Conservation (phyloP, 2,329 filamentous ascomycete genomes). For the Diaporthe humulicola region DNA sequence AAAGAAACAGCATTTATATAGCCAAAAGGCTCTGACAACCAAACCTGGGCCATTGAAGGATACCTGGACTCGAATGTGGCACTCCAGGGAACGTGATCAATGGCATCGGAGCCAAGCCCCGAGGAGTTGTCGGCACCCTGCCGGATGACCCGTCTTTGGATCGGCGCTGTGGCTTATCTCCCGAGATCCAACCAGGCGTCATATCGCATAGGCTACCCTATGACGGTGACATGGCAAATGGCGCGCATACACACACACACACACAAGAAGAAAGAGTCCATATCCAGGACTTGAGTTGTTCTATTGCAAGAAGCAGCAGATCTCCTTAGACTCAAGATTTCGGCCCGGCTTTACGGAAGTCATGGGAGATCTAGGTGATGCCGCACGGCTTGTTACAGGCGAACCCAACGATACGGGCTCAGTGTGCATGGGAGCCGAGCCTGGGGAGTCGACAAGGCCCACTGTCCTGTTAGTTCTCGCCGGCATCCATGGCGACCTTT, state of each 20-base stretch:
- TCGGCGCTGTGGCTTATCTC: constrained; percentile 4
- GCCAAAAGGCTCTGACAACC: too few species aligned
- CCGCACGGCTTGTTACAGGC: not conserved
- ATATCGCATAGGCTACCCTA: not conserved
- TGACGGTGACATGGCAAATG: not conserved
- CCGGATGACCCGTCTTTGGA: not conserved
- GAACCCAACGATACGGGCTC: not conserved
- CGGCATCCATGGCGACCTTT: constrained; percentile 33
- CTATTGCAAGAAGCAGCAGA: not conserved
- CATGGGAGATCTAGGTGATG: not conserved
- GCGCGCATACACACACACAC: too few species aligned
- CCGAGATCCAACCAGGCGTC: not conserved
- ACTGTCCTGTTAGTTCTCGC: constrained; percentile 40
- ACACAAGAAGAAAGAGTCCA: not conserved
- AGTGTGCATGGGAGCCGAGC: not conserved
- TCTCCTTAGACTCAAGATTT: not conserved
- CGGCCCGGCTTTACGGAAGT: not conserved
- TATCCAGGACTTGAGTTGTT: not conserved
- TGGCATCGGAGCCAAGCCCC: not conserved
- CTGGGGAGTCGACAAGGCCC: constrained; percentile 12
- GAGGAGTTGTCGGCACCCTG: constrained; percentile 1
- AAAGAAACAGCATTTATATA: not conserved
- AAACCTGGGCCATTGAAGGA: not conserved
- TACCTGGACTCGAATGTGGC: not conserved
- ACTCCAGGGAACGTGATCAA: not conserved